Evolutionary conservation across 2,329 filamentous ascomycete species (phyloP), one percentile per base, ranked within the genome.

Genomic region (Aspergillus udagawae): DNA sequence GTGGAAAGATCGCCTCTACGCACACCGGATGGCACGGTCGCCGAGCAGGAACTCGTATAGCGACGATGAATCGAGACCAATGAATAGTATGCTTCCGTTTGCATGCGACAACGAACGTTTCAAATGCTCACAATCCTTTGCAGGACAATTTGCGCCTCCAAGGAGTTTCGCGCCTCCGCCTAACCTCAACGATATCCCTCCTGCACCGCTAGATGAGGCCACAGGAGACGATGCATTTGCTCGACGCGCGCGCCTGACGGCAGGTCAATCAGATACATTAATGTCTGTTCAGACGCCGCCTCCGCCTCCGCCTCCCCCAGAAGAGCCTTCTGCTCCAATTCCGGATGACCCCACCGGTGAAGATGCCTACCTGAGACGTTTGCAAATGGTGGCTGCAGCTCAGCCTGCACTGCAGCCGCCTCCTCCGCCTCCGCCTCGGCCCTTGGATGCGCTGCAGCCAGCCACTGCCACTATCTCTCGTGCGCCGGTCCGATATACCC

Each of bases 1-100:
- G 66, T 97, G 92, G 92, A 95, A 92, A 70, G 85, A 87, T 44
- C 77, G 89, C 41, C 79, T 96, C 14, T 92, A 94, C 71, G 85
- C 86, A 14, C 89, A 92, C 69, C 82, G 86, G 48, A 82, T 82
- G 64, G 79, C 73, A 59, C 75, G 70, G 53, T 75, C 75, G 49
- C 70, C 65, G 28, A 77, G 72, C 55, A 75, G 75, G 62, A 77
- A 78, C 60, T 73, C 79, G 57, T 74, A 78, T 59, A 84, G 80
- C 54, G 79, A 81, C 42, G 79, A 82, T 42, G 77, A 80, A 53
- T 68, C 69, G 51, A 70, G 71, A 41, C 75, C 73, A 54, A 75
- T 75, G 67, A 80, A 76, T 55, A 74, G 80, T 82, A 74, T 68
- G 79, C 68, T 38, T 45, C 3, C 17, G 8, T 47, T 25, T 47